These are phyloP conservation scores for Jackrogersella minutella DNA, from an alignment of 495 filamentous ascomycete species.

Conservation along the genomic window DNA sequence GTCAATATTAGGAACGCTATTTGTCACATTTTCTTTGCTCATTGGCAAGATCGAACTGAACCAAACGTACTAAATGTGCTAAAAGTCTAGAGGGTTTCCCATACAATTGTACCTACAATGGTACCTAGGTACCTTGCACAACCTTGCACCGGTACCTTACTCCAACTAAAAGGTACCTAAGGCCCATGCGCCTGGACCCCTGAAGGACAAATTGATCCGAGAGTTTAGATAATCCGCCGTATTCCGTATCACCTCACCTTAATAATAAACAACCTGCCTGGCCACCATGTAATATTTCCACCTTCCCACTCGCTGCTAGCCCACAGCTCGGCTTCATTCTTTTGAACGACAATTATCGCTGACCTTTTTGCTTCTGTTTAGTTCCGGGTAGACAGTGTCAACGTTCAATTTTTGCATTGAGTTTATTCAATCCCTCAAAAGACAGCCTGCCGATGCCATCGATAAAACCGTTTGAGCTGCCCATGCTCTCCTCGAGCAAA, in stretches of 20 bases:
- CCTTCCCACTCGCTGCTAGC: constrained; percentile 5
- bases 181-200: constrained; percentile 8
- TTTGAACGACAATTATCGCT: neutral
- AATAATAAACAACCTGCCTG: constrained; percentile 19
- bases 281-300: constrained; percentile 17
- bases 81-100: too few species aligned
- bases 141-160: too few species aligned
- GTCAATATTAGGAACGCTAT: too few species aligned
- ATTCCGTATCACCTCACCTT: constrained; percentile 34
- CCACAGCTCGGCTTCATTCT: neutral
- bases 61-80: too few species aligned
- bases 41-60: too few species aligned
- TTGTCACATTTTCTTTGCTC: too few species aligned
- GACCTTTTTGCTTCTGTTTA: neutral
- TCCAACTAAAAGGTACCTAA: too few species aligned
- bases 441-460: constrained; percentile 38
- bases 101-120: too few species aligned
- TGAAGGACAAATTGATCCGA: constrained; percentile 22
- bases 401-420: constrained; percentile 1
- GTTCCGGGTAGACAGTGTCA: neutral
- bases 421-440: neutral
- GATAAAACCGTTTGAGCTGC: constrained; percentile 19
- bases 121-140: neutral
- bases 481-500: constrained; percentile 42
- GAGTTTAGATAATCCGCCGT: constrained; percentile 22